phyloP scores from a whole-genome alignment of 495 filamentous ascomycete species.

The Daldinia grandis region DNA sequence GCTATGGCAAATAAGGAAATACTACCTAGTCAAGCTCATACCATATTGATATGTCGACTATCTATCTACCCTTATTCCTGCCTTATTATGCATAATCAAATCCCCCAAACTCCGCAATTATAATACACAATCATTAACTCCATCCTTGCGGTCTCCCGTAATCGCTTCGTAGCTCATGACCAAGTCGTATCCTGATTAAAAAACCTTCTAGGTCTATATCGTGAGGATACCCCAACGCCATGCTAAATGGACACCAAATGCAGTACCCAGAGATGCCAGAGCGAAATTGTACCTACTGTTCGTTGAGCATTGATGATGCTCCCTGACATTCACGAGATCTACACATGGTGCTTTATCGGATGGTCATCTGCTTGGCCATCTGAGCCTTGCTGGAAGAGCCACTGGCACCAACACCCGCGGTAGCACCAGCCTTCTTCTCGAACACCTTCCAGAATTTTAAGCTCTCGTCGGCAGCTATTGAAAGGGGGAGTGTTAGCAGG shows the following conservation, averaged over 20 bases:
- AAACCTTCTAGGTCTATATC: conserved; percentile 33
- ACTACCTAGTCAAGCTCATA: conserved; percentile 23
- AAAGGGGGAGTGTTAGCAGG: conserved; percentile 30
- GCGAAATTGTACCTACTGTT: conserved; percentile 59
- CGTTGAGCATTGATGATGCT: conserved; percentile 35
- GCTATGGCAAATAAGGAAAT: not conserved
- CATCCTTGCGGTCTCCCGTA: conserved; percentile 24
- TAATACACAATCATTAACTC: conserved; percentile 34
- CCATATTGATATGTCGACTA: conserved; percentile 33
- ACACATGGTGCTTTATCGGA: conserved; percentile 68
- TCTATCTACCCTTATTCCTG: conserved; percentile 14
- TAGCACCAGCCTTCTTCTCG: conserved; percentile 89
- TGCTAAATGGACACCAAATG: conserved; percentile 53
- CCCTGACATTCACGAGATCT: conserved; percentile 41
- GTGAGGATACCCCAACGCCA: conserved; percentile 52
- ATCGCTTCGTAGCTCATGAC: conserved; percentile 47
- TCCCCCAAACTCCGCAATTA: conserved; percentile 7
- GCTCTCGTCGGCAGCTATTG: conserved; percentile 84
- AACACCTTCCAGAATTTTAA: conserved; percentile 99
- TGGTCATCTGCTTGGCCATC: conserved; percentile 96
- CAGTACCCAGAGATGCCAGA: conserved; percentile 51
- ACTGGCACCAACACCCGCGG: conserved; percentile 65
- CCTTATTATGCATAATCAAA: conserved; percentile 14
- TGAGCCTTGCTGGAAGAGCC: conserved; percentile 65
- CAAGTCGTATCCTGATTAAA: conserved; percentile 38